Evolutionary conservation across 108 stramenopile species (phyloP), one percentile per base, ranked within the genome.

Genomic region (Licmophora abbreviata): DNA sequence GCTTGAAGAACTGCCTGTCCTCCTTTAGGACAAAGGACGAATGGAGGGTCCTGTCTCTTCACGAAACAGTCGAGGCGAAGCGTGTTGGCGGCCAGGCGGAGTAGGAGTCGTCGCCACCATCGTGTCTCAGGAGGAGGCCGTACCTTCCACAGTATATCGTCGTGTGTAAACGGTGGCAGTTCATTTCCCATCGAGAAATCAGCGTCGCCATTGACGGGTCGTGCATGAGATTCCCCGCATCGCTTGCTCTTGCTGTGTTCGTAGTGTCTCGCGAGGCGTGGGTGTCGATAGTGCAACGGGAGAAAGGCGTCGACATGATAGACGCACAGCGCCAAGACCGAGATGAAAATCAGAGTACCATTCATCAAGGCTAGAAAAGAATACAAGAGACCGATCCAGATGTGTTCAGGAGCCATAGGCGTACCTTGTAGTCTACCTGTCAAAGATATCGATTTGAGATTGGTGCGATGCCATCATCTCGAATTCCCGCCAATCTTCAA

Each of bases 81-180:
- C 7, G 68, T 9, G 30, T 68, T 76, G 17, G 85, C 76, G 0
- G 73, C 80, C 12, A 69, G 8, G 38, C 68, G 71, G 5, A 79
- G 40, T 52, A 69, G 58, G 17, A 69, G 37, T 45, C 68, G 48
- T 29, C 61, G 32, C 1, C 60, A 41, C 23, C 53, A 42, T 14
- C 63, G 41, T 15, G 68, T 72, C 44, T 73, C 76, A 17, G 74
- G 70, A 15, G 81, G 76, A 22, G 80, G 75, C 26, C 73, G 59
- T 3, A 87, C 27, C 54, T 74, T 72, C 81, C 81, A 87, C 38
- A 71, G 44, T 32, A 87, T 76, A 36, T 83, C 81, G 11, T 45
- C 47, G 44, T 85, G 77, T 26, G 51, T 64, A 28, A 76, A 56
- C 30, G 22, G 21, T 43, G 43, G 20, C 10, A 8, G 2, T 34